A percentile compares a stretch with the other conserved stretches of the same genome.
phyloP scores from a whole-genome alignment of 2,329 filamentous ascomycete species.

The Thermoascus crustaceus region DNA sequence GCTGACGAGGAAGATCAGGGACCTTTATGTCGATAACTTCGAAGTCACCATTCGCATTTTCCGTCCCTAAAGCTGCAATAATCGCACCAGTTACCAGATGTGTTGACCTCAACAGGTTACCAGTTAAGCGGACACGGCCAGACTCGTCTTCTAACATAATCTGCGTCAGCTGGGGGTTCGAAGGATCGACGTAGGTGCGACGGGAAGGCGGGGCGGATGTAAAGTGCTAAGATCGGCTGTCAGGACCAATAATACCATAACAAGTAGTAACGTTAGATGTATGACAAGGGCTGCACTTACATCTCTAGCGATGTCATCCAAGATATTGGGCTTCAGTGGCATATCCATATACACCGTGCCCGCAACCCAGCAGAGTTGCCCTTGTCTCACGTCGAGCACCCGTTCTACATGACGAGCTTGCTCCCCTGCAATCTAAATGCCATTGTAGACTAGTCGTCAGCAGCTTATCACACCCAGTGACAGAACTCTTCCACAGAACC shows the following conservation, averaged over 20 bases:
- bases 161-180: constrained; percentile 41
- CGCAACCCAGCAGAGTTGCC: constrained; percentile 87
- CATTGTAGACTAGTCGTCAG: not conserved
- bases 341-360: constrained; percentile 98
- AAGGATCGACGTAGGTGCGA: constrained; percentile 62
- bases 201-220: constrained; percentile 71
- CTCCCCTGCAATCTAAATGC: constrained; percentile 60
- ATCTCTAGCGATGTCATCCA: constrained; percentile 91
- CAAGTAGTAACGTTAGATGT: no score
- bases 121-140: constrained; percentile 72
- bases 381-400: constrained; percentile 91
- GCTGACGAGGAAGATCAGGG: constrained; percentile 76
- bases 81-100: constrained; percentile 88
- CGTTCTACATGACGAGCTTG: constrained; percentile 68
- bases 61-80: constrained; percentile 87
- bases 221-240: no score
- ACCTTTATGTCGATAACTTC: constrained; percentile 86
- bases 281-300: constrained; percentile 47
- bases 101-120: constrained; percentile 57
- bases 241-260: no score
- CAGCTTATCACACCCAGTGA: no score
- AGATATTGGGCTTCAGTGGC: constrained; percentile 88
- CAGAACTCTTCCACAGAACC: no score
- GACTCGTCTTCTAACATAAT: constrained; percentile 95
- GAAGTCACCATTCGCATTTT: constrained; percentile 85